Evolutionary conservation across 495 filamentous ascomycete genomes (phyloP), one percentile per base, ranked within the genome.

Genomic region (Parathielavia appendiculata): DNA sequence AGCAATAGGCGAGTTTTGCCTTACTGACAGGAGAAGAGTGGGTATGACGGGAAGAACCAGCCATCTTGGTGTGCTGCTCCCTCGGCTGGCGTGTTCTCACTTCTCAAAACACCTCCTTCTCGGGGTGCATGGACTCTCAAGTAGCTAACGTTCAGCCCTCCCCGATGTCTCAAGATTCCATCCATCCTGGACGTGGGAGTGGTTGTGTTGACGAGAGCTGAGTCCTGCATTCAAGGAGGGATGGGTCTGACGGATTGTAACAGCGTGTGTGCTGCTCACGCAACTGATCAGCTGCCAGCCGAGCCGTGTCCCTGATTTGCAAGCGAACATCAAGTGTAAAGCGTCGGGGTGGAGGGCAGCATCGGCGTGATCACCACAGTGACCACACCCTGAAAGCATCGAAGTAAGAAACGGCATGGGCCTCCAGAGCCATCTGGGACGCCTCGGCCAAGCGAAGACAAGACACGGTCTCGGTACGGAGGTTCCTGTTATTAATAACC

Each of bases 241-340:
- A 13, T 51, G 23, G 43, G 22, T 40, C 20, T 14, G n/a, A 40
- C 47, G 43, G 20, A 48, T 49, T 50, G 38, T 35, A 34, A 54
- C 46, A 22, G 35, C 51, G 46, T n/a, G 17, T 47, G 54, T 59
- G 55, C 46, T 26, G 47, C 54, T 44, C 39, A 51, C 34, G 20
- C 54, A 48, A 41, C 53, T 55, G 38, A 22, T 56, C 58, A 59
- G 55, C 47, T 65, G 63, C 63, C 56, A 56, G 50, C 20, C 50
- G 36, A 14, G 48, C 45, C 13, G 34, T 45, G 35, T 49, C 47
- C 49, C 34, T 59, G 56, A 48, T 2, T 30, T 30, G 26, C 26
- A 30, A 30, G 26, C 26, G 26, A 6, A 2, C 26, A 30, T 30
- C 13, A 26, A 38, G 47, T n/a, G n/a, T 34, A 19, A 23, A 47